These are phyloP conservation scores for Ordospora colligata DNA, from an alignment of 371 early-diverging fungal genomes.

Conservation along the genomic window DNA sequence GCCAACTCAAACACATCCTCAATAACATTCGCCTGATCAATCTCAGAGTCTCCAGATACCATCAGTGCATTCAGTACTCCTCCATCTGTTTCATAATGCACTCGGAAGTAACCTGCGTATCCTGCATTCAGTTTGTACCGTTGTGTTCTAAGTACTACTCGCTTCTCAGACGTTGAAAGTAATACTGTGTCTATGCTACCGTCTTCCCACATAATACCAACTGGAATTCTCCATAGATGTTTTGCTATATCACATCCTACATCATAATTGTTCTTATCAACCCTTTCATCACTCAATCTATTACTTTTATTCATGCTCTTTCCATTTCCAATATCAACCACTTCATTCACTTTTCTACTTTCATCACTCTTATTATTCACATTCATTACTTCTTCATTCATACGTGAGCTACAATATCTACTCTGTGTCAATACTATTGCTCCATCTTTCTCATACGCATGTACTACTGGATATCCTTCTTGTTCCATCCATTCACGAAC, in stretches of 20 bases:
- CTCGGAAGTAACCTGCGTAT: conserved; percentile 66
- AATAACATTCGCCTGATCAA: conserved; percentile 23
- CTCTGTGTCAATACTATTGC: conserved; percentile 60
- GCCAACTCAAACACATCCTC: conserved; percentile 24
- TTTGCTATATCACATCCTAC: no score
- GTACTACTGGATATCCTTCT: conserved; percentile 65
- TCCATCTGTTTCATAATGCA: conserved; percentile 63
- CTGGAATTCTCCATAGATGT: conserved; percentile 53
- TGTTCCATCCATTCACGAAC: conserved; percentile 78
- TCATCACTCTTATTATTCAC: no score
- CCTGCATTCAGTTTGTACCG: conserved; percentile 65
- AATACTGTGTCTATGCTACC: conserved; percentile 61
- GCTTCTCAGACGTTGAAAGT: neutral
- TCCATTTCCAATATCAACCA: no score
- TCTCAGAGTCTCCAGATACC: neutral
- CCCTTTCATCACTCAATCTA: no score
- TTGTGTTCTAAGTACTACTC: neutral
- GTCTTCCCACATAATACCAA: conserved; percentile 68
- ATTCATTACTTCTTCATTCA: conserved; percentile 63
- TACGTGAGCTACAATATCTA: conserved; percentile 69
- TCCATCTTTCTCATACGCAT: conserved; percentile 56
- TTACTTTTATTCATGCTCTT: no score
- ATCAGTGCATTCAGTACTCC: conserved; percentile 9
- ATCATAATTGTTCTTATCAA: no score
- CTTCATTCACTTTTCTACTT: no score